Percentiles rank a stretch among this genome's conserved stretches.
phyloP scores from a whole-genome alignment of 257 asterid species.

The Jacaranda mimosifolia region DNA sequence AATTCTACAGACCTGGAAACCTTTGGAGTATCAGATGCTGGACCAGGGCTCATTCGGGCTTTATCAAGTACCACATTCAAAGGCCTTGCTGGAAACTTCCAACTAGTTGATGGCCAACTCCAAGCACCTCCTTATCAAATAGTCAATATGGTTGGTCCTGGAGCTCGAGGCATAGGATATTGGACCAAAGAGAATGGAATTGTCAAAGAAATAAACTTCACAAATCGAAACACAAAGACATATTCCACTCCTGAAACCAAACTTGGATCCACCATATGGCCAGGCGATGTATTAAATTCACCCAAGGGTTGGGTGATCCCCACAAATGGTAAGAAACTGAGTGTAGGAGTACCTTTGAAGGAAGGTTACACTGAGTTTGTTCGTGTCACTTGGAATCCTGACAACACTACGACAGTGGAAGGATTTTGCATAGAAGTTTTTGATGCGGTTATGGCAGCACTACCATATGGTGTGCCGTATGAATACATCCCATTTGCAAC shows the following conservation, averaged over 20 bases:
- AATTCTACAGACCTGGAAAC: constrained; percentile 39
- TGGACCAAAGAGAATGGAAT: constrained; percentile 49
- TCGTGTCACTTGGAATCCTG: constrained; percentile 37
- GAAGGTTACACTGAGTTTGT: constrained; percentile 52
- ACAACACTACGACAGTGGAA: constrained; percentile 42
- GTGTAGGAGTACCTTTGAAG: constrained; percentile 55
- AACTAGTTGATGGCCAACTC: constrained; percentile 47
- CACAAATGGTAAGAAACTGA: constrained; percentile 50
- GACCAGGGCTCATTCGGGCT: constrained; percentile 45
- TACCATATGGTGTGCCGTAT: constrained; percentile 47
- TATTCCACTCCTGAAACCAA: constrained; percentile 41
- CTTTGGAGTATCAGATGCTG: constrained; percentile 41
- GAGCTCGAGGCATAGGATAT: constrained; percentile 43
- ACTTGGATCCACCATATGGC: constrained; percentile 53
- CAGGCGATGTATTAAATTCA: constrained; percentile 39
- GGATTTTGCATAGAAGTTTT: constrained; percentile 61
- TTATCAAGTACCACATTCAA: constrained; percentile 36
- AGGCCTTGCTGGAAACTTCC: constrained; percentile 53
- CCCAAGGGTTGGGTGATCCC: constrained; percentile 71
- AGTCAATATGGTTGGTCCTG: constrained; percentile 49
- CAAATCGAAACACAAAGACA: background rate
- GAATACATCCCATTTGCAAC: constrained; percentile 38
- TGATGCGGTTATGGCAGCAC: constrained; percentile 49
- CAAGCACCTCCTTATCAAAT: constrained; percentile 51
- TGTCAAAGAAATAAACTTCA: constrained; percentile 33